Base-by-base conservation (phyloP, 2,329 filamentous ascomycete species). In the Penicillium sp. region DNA sequence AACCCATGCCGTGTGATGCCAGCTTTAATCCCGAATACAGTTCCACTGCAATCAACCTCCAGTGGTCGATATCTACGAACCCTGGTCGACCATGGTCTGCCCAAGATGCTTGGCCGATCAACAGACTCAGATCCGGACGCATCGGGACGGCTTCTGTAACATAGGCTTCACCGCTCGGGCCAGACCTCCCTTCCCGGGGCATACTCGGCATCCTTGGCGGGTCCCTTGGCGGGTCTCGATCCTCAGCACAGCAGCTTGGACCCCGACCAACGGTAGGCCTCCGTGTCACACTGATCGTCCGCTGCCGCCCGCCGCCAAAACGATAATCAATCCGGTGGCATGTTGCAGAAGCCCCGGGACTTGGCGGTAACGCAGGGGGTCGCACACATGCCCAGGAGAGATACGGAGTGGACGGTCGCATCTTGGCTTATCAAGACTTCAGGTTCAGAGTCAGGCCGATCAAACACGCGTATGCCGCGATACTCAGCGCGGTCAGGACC, bases 381-480 rank as follows among this genome's bases (percentile, higher is more conserved):
- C 39, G 47, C 46, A 48, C 45, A 47, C 42, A 48, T 45, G 49
- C 37, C 44, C 40, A 44, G 43, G 49, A 50, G 32, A 46, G 42
- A 34, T 9, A 35, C 16, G 23, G 24, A 36, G 34, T 24, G 20
- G 38, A 36, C 27, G n/a, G 23, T 20, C 23, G 26, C 8, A 28
- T 40, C 22, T 20, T 13, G 18, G 22, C 24, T 36, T 36, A 49
- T 56, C 60, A 66, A 16, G 52, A 52, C 27, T 56, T 49, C 45
- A 82, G 65, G 51, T 71, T 73, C 58, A 83, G 55, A 3, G 79
- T 84, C 59, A 85, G 69, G 24, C 77, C 77, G 51, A 85, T 70
- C 57, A 85, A 68, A 48, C 73, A 79, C 22, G 76, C 69, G 60
- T 84, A 85, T 22, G 81, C 81, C 10, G 77, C 79, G 13, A 84